A percentile compares a stretch with the other conserved stretches of the same genome.
Conservation (phyloP, 2,329 filamentous ascomycete genomes). For the Monosporascus sp. region DNA sequence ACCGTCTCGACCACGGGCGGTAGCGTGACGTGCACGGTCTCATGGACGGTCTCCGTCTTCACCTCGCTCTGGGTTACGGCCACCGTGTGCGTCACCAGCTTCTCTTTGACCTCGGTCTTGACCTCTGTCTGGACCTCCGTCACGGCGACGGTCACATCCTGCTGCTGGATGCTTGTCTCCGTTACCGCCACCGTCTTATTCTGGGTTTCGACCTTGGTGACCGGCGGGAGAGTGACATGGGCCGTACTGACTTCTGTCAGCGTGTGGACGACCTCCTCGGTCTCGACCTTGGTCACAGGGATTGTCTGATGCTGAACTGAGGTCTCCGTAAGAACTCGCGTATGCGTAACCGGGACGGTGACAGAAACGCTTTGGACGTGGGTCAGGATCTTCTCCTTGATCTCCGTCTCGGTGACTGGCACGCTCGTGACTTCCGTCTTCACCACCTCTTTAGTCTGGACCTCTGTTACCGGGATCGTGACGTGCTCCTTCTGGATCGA, state of each 20-base stretch:
- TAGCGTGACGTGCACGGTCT: background rate
- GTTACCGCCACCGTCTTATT: background rate
- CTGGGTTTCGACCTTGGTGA: background rate
- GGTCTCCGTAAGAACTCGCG: background rate
- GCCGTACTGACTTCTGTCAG: background rate
- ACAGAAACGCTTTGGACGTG: background rate
- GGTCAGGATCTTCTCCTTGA: background rate
- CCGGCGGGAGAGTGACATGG: too few relatives aligned
- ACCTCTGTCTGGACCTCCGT: background rate
- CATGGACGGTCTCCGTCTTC: background rate
- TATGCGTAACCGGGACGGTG: background rate
- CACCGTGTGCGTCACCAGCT: background rate
- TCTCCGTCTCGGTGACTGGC: background rate
- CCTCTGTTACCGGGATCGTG: background rate
- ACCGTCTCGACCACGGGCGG: background rate
- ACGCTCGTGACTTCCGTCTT: background rate
- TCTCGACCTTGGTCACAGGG: background rate
- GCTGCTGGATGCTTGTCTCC: background rate
- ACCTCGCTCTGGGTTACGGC: background rate
- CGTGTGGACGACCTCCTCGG: background rate
- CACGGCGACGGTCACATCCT: background rate
- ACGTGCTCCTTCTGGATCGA: background rate
- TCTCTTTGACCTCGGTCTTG: background rate
- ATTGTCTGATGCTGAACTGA: background rate
- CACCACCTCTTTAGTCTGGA: background rate